These are phyloP conservation scores for Cucumis cinereus DNA, from an alignment of 306 rosid species.

Conservation along the genomic window DNA sequence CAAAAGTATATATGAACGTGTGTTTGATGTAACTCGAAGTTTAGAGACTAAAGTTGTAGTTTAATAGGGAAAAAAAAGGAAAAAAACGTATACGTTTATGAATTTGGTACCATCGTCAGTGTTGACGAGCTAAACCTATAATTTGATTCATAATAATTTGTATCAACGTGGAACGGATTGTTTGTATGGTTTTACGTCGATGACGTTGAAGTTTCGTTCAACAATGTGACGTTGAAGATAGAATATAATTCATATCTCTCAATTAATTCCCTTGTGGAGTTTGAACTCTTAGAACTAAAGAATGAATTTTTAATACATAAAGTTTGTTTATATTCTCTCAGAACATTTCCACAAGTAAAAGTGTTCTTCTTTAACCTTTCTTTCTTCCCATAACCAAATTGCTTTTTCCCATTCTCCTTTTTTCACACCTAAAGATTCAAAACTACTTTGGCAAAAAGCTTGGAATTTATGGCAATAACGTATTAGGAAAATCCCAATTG, in stretches of 20 bases:
- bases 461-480: background rate
- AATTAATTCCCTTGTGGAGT: background rate
- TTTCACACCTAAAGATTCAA: background rate
- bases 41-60: too few species aligned
- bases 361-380: slow-evolving; percentile 9
- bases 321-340: background rate
- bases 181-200: too few species aligned
- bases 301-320: background rate
- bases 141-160: too few species aligned
- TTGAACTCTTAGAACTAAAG: background rate
- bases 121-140: too few species aligned
- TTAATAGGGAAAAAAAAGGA: too few species aligned
- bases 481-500: background rate
- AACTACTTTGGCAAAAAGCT: background rate
- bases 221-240: background rate
- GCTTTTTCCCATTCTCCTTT: slow-evolving; percentile 1
- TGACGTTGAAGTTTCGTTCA: too few species aligned
- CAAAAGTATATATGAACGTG: too few species aligned
- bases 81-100: too few species aligned
- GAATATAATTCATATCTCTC: background rate
- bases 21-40: too few species aligned
- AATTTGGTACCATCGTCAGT: too few species aligned
- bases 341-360: background rate
- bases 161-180: too few species aligned
- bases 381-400: slow-evolving; percentile 33